Evolutionary conservation across 2,329 filamentous ascomycete species (phyloP), one percentile per base, ranked within the genome.

Genomic region (Clonostachys rhizophaga): DNA sequence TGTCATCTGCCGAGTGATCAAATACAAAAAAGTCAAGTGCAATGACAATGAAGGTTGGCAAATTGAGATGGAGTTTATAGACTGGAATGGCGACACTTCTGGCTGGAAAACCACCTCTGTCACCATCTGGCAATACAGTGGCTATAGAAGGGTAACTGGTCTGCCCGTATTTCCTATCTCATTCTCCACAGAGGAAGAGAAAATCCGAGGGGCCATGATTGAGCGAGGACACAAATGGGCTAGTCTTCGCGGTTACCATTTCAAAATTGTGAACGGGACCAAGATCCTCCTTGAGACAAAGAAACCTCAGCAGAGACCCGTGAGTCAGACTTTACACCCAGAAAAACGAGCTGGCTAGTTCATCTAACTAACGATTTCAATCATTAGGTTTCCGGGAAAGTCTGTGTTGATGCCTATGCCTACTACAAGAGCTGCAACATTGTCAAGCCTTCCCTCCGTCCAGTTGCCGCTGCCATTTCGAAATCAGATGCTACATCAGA

Each of bases 361-460:
- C 24, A 30, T 10, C 3, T 10, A 10, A 6, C 24, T 30, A 30
- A 30, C 24, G 9, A 30, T 30, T 10, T 2, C 8, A 30, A n/a
- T 39, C 14, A n/a, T 8, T 39, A 39, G 36, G 36, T 39, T 18
- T 43, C 50, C 34, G 65, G 66, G 1, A 60, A 58, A 20, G 60
- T 68, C 24, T 60, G 62, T 17, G 47, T 68, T 7, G 67, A 70
- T 44, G 52, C 62, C 0, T 61, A 63, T 36, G 66, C 66, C 2
- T 69, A 66, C 46, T 68, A 66, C 47, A 34, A 51, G 2, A 58
- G 52, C 52, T 59, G 54, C 47, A 58, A 63, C 44, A 50, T 59
- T 1, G 53, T 60, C 6, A 64, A 60, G 41, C 62, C 62, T 5
- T 47, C 48, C 4, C 50, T 68, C 9, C 42, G 47, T 4, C 46